A percentile compares a stretch with the other conserved stretches of the same genome.
phyloP scores from a whole-genome alignment of 139 green algal species.

The Coccomyxa sp. region DNA sequence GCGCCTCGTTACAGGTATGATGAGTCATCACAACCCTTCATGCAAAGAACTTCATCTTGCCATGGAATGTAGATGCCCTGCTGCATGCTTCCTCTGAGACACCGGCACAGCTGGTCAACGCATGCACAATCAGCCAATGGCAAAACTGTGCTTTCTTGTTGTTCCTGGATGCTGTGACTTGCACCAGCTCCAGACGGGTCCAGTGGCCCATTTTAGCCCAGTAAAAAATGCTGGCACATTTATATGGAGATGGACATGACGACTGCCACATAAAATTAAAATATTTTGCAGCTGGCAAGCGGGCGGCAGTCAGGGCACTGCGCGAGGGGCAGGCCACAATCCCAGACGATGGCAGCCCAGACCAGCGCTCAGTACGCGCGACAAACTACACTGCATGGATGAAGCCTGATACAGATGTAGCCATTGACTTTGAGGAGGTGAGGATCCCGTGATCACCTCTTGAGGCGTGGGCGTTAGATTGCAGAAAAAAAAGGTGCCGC shows the following conservation, averaged over 20 bases:
- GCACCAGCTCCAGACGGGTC: too few species aligned
- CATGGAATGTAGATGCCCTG: too few species aligned
- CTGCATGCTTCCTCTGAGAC: too few species aligned
- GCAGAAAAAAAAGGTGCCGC: too few species aligned
- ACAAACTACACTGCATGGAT: neutral
- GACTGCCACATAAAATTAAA: neutral
- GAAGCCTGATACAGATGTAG: neutral
- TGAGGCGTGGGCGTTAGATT: too few species aligned
- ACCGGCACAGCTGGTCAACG: too few species aligned
- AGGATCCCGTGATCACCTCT: too few species aligned
- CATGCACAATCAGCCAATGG: too few species aligned
- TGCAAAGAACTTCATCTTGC: too few species aligned
- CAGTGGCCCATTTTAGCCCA: neutral
- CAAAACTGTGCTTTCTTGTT: too few species aligned
- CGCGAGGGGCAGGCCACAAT: neutral
- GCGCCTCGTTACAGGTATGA: neutral
- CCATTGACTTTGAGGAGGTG: neutral
- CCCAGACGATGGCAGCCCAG: neutral
- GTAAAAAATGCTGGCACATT: neutral
- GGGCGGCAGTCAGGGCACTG: neutral
- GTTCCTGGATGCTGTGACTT: too few species aligned
- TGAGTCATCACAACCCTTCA: neutral
- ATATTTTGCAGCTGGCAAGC: neutral
- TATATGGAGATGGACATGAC: neutral
- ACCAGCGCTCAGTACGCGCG: neutral